phyloP scores from a whole-genome alignment of 768 basidiomycete genomes.

The Trametes punicea region DNA sequence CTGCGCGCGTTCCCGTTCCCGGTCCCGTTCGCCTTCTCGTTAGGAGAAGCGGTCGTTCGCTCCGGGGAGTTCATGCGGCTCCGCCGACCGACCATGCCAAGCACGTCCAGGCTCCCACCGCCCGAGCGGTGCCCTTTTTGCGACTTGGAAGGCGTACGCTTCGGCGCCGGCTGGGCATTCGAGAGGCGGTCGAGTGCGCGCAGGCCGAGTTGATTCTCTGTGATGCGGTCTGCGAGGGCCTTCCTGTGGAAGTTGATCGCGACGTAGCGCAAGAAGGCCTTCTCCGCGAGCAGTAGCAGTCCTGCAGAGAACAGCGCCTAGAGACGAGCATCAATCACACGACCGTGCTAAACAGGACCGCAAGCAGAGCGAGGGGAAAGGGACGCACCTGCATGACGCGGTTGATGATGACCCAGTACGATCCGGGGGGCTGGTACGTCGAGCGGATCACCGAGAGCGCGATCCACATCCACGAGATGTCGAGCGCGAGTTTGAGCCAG shows the following conservation, averaged over 20 bases:
- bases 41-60: too few species aligned
- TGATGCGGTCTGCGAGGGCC: slow-evolving; percentile 69
- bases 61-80: not conserved
- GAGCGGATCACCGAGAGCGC: slow-evolving; percentile 59
- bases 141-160: slow-evolving; percentile 35
- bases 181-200: slow-evolving; percentile 70
- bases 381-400: slow-evolving; percentile 61
- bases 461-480: slow-evolving; percentile 73
- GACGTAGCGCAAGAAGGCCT: slow-evolving; percentile 66
- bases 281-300: slow-evolving; percentile 48
- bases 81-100: slow-evolving; percentile 12
- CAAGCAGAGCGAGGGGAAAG: not conserved
- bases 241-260: slow-evolving; percentile 80
- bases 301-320: slow-evolving; percentile 45
- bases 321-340: slow-evolving; percentile 29
- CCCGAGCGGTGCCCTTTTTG: slow-evolving; percentile 41
- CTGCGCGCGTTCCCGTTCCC: slow-evolving; percentile 12
- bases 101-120: slow-evolving; percentile 18
- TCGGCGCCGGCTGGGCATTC: slow-evolving; percentile 52
- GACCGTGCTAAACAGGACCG: slow-evolving; percentile 35
- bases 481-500: slow-evolving; percentile 70
- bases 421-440: slow-evolving; percentile 55
- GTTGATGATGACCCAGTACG: slow-evolving; percentile 68
- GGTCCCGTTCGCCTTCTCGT: not conserved
- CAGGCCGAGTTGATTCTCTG: slow-evolving; percentile 66